Base-by-base conservation (phyloP, 106 monocot species). In the Allium sativum region DNA sequence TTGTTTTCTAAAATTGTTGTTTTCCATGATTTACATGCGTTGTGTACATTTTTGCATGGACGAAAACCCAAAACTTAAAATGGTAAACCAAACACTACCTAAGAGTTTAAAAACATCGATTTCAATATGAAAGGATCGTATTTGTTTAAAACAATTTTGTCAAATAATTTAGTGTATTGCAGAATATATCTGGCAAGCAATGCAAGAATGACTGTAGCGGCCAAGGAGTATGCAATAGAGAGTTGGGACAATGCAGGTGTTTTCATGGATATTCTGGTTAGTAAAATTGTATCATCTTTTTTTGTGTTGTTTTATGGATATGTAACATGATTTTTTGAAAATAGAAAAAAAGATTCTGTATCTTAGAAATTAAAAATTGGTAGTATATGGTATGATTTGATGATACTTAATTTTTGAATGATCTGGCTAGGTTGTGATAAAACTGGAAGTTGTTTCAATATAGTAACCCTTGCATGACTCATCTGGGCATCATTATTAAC, bases 211-310 rank as follows among this genome's bases (percentile, higher is more conserved):
- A 84, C 56, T 96, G 90, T 45, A 78, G 71, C 44, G 76, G 81
- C 14, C 70, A 45, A 16, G 95, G 95, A 6, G 65, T 96, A n/a
- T 96, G 95, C 59, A 90, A 96, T 58, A 44, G 55, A 55, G 87
- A 87, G 55, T 62, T 48, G 47, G 62, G 45, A 15, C 62, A 47
- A 20, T 62, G 47, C 62, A 62, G 62, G 21, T 62, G 45, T 21
- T 62, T 62, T 62, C 47, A 47, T 62, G 62, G 62, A 21, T 62
- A 17, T 62, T 9, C 62, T 62, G 62, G 62, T 62, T 48, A 11
- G 62, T 62, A 48, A 9, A 46, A 3, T 62, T 62, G 45, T 14
- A 3, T 3, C 21, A 47, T 21, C 47, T 8, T 48, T 16, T 2
- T 21, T 62, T 7, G 44, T 13, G 14, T 47, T 10, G 21, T 16